Percentiles rank a stretch among this genome's conserved stretches.
phyloP scores from a whole-genome alignment of 345 rosid genomes.

The Carallia pectinifolia region DNA sequence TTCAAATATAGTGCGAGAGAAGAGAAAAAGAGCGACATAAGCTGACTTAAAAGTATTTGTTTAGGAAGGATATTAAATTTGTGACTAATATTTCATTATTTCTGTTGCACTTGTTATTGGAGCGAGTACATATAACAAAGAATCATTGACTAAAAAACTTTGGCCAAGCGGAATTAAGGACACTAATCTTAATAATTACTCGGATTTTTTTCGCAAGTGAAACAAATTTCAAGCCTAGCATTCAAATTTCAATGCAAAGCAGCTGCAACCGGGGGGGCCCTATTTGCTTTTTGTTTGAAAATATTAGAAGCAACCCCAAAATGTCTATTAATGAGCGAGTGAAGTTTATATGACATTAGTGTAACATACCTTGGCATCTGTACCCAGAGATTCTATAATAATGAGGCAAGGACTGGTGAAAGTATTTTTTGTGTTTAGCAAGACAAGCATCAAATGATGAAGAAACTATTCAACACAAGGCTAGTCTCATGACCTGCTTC shows the following conservation, averaged over 20 bases:
- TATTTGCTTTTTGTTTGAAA: background rate
- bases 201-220: too few relatives aligned
- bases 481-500: constrained; percentile 11
- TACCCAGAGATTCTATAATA: background rate
- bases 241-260: background rate
- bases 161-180: too few relatives aligned
- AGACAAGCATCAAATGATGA: constrained; percentile 21
- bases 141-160: too few relatives aligned
- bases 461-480: background rate
- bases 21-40: too few relatives aligned
- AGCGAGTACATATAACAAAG: too few relatives aligned
- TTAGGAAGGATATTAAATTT: too few relatives aligned
- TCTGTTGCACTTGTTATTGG: too few relatives aligned
- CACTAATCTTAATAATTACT: too few relatives aligned
- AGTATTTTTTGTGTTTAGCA: constrained; percentile 3
- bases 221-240: too few relatives aligned
- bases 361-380: background rate
- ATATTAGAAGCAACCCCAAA: background rate
- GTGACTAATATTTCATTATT: too few relatives aligned
- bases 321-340: constrained; percentile 1
- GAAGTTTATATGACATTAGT: background rate
- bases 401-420: constrained; percentile 2
- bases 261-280: background rate
- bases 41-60: too few relatives aligned
- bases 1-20: too few relatives aligned